Conservation (phyloP, 1,139 yeast species). For the Scheffersomyces insectosa region DNA sequence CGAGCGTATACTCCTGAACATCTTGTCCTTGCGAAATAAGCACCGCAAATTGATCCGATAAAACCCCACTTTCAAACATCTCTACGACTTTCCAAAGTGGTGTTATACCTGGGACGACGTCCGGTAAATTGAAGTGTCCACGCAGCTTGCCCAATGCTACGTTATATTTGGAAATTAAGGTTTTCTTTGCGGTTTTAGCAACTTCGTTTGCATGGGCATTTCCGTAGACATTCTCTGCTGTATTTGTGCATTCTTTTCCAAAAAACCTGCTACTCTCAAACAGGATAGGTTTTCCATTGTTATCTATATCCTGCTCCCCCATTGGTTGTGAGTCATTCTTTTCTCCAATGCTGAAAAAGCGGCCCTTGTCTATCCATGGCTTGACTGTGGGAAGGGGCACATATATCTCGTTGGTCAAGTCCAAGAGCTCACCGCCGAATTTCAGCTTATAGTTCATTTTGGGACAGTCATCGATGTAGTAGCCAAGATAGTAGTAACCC, state of each 20-base stretch:
- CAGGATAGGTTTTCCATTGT: slow-evolving; percentile 17
- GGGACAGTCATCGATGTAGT: slow-evolving; percentile 72
- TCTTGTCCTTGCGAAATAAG: slow-evolving; percentile 12
- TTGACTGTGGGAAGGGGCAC: slow-evolving; percentile 40
- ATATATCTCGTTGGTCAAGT: slow-evolving; percentile 49
- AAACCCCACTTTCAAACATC: slow-evolving; percentile 18
- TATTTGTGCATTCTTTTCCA: slow-evolving; percentile 16
- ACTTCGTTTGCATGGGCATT: slow-evolving; percentile 12
- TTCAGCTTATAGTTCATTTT: slow-evolving; percentile 83
- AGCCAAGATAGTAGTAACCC: slow-evolving; percentile 70
- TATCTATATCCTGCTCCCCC: slow-evolving; percentile 17
- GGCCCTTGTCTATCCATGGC: slow-evolving; percentile 35
- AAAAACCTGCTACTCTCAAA: slow-evolving; percentile 12
- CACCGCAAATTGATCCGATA: slow-evolving; percentile 19
- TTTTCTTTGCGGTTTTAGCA: too few relatives aligned
- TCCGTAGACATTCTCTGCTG: slow-evolving; percentile 40
- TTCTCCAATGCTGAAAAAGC: slow-evolving; percentile 38
- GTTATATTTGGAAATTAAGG: too few relatives aligned
- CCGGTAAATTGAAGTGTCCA: slow-evolving; percentile 28
- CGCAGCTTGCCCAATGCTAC: too few relatives aligned
- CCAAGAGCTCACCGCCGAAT: slow-evolving; percentile 74
- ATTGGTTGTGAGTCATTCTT: slow-evolving; percentile 1
- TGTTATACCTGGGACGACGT: slow-evolving; percentile 51
- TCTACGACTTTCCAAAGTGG: slow-evolving; percentile 49
- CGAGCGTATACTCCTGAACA: slow-evolving; percentile 17